These are phyloP conservation scores for Bjerkandera adusta DNA, from an alignment of 1,284 basidiomycete species.

Conservation along the genomic window DNA sequence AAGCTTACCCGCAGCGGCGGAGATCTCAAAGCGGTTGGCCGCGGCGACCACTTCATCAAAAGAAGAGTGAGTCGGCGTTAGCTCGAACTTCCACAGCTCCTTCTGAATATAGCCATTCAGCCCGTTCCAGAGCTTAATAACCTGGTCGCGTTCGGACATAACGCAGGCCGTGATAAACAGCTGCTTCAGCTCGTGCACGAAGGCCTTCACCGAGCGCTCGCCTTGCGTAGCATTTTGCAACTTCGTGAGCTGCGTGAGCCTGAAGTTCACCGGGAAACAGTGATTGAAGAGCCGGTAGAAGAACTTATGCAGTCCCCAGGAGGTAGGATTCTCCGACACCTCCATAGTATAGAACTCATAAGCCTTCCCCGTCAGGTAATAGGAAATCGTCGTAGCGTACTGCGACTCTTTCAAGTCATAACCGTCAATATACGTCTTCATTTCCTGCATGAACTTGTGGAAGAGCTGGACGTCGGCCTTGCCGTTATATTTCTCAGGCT, in stretches of 20 bases:
- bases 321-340: slow-evolving; percentile 24
- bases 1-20: slow-evolving; percentile 4
- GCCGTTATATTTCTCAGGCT: slow-evolving; percentile 17
- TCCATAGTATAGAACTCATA: slow-evolving; percentile 39
- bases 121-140: slow-evolving; percentile 35
- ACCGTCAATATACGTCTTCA: slow-evolving; percentile 7
- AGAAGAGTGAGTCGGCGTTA: slow-evolving; percentile 23
- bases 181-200: slow-evolving; percentile 30
- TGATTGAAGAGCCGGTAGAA: slow-evolving; percentile 40
- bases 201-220: slow-evolving; percentile 20
- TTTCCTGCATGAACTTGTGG: slow-evolving; percentile 19
- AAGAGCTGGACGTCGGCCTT: slow-evolving; percentile 15
- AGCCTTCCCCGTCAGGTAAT: slow-evolving; percentile 20
- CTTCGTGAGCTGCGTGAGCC: slow-evolving; percentile 19
- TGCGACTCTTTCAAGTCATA: slow-evolving; percentile 3
- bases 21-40: slow-evolving; percentile 17
- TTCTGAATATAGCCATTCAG: slow-evolving; percentile 26
- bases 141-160: slow-evolving; percentile 26
- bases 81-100: slow-evolving; percentile 26
- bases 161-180: slow-evolving; percentile 16
- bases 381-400: neutral
- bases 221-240: slow-evolving; percentile 19
- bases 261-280: slow-evolving; percentile 41
- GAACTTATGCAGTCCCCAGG: slow-evolving; percentile 26
- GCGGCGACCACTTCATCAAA: slow-evolving; percentile 14